Percentiles rank a stretch among this genome's conserved stretches.
These are phyloP conservation scores for Candida vaughaniae DNA, from an alignment of 805 yeast species.

Conservation along the genomic window DNA sequence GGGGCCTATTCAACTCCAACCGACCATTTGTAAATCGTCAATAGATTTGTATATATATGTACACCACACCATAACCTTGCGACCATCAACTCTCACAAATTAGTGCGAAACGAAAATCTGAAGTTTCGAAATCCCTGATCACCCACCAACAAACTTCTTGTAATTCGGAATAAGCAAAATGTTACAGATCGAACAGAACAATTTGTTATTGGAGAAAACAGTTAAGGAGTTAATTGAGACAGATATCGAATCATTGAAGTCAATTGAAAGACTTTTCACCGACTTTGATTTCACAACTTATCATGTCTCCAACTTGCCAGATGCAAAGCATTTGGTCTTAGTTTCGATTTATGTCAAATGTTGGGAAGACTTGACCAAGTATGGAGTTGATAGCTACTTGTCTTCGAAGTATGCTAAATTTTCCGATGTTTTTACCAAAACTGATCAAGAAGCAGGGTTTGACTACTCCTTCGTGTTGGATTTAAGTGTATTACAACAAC, in stretches of 20 bases:
- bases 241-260: conserved; percentile 41
- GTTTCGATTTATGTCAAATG: conserved; percentile 74
- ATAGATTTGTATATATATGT: conserved; percentile 1
- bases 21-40: conserved; percentile 6
- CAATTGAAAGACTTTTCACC: conserved; percentile 81
- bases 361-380: conserved; percentile 67
- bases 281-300: conserved; percentile 96
- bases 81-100: background rate
- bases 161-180: too few species aligned
- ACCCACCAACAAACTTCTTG: too few species aligned
- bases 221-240: conserved; percentile 65
- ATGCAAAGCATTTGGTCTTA: conserved; percentile 60
- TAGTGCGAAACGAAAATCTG: background rate
- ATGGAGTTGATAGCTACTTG: conserved; percentile 61
- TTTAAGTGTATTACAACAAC: conserved; percentile 35
- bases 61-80: too few species aligned
- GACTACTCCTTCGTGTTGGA: conserved; percentile 76
- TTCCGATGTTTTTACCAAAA: conserved; percentile 29
- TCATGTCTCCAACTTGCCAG: conserved; percentile 83
- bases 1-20: conserved; percentile 27
- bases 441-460: conserved; percentile 68
- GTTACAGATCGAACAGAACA: conserved; percentile 85
- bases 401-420: conserved; percentile 46
- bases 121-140: conserved; percentile 5
- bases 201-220: conserved; percentile 77